These are phyloP conservation scores for Psilocybe mexicana DNA, from an alignment of 1,284 basidiomycete species.

Conservation along the genomic window DNA sequence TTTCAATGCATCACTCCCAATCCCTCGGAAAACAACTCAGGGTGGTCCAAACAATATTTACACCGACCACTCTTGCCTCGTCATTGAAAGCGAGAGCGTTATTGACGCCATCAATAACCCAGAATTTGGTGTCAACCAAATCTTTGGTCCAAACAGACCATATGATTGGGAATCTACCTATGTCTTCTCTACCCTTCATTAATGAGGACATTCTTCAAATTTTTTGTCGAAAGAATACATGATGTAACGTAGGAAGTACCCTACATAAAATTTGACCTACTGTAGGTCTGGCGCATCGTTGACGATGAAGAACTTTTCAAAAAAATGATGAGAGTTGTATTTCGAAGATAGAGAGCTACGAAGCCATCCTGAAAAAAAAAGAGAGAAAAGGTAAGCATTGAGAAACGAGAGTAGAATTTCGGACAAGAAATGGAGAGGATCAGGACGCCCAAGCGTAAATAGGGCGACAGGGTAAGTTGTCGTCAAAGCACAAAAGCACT, in stretches of 20 bases:
- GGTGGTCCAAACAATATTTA: conserved; percentile 40
- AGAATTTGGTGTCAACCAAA: conserved; percentile 43
- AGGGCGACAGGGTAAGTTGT: conserved; percentile 43
- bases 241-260: background rate
- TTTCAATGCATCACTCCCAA: conserved; percentile 37
- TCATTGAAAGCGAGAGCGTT: conserved; percentile 48
- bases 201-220: background rate
- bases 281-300: too few species aligned
- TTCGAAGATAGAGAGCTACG: background rate
- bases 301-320: too few species aligned
- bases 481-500: conserved; percentile 43
- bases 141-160: conserved; percentile 41
- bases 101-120: conserved; percentile 54
- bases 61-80: conserved; percentile 44
- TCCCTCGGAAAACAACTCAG: conserved; percentile 45
- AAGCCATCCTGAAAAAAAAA: background rate
- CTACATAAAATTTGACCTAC: background rate
- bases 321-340: too few species aligned
- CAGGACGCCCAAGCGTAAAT: conserved; percentile 52
- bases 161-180: conserved; percentile 46
- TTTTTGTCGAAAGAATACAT: too few species aligned
- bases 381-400: background rate
- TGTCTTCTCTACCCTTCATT: conserved; percentile 33
- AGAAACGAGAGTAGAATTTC: background rate
- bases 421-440: conserved; percentile 22